Evolutionary conservation across 306 rosid genomes (phyloP).

Genomic region (Chamaecrista fasciculata): DNA sequence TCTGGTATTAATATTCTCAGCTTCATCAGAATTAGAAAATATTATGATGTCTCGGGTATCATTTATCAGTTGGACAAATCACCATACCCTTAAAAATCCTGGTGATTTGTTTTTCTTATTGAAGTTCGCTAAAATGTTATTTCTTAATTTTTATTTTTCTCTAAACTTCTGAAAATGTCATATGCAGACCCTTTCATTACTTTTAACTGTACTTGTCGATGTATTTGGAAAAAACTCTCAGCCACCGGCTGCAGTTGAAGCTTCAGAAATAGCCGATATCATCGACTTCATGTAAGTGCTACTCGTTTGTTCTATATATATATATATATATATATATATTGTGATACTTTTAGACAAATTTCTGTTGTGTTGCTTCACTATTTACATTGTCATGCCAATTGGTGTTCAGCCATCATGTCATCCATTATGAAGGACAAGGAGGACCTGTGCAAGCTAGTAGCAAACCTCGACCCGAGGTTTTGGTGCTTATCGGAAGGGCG

Average conservation of each 20-base stretch:
- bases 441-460: conserved; percentile 85
- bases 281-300: conserved; percentile 84
- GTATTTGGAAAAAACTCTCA: conserved; percentile 91
- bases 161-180: conserved; percentile 21
- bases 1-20: too few species aligned
- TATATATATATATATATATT: too few species aligned
- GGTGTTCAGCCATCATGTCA: conserved; percentile 69
- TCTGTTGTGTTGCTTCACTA: conserved; percentile 5
- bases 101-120: too few species aligned
- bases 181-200: conserved; percentile 67
- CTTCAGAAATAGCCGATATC: conserved; percentile 79
- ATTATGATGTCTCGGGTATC: conserved; percentile 3
- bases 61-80: not conserved
- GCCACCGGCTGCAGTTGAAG: conserved; percentile 52
- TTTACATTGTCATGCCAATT: conserved; percentile 20
- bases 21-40: conserved; percentile 17
- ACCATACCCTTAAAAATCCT: too few species aligned
- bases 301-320: conserved; percentile 7
- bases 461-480: conserved; percentile 86
- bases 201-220: conserved; percentile 68
- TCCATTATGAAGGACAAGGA: conserved; percentile 97
- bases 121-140: too few species aligned
- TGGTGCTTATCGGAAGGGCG: conserved; percentile 71
- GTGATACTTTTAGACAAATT: conserved; percentile 1
- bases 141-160: conserved; percentile 27